Evolutionary conservation across 345 rosid genomes (phyloP).

Genomic region (Eucalyptus tenuipes): DNA sequence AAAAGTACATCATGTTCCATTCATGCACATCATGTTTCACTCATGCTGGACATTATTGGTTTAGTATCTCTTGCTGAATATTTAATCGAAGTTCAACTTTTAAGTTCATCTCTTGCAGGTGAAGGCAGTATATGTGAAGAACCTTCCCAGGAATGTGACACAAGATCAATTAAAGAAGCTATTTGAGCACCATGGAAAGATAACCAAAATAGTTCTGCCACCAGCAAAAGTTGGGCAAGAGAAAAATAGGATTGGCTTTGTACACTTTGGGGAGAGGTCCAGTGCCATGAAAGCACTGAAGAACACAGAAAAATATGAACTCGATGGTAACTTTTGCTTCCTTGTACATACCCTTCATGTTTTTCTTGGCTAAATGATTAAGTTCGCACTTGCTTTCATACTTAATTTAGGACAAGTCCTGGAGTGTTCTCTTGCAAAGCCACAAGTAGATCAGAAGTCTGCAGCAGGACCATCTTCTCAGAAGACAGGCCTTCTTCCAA

Average conservation of each 20-base stretch:
- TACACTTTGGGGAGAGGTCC: conserved; percentile 91
- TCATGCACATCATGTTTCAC: not conserved
- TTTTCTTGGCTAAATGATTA: not conserved
- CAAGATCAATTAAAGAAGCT: conserved; percentile 63
- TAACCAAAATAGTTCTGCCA: conserved; percentile 74
- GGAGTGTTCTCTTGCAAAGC: conserved; percentile 95
- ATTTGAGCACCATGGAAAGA: conserved; percentile 78
- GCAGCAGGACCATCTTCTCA: conserved; percentile 35
- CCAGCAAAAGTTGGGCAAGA: conserved; percentile 85
- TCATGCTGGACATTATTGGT: not conserved
- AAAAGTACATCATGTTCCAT: not conserved
- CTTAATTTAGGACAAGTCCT: conserved; percentile 51
- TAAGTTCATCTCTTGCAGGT: conserved; percentile 34
- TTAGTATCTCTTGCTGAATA: not conserved
- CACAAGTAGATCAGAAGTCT: conserved; percentile 74
- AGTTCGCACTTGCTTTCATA: not conserved
- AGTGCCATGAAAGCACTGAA: conserved; percentile 79
- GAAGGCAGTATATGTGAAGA: conserved; percentile 81
- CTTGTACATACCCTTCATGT: not conserved
- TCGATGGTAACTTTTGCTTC: conserved; percentile 46
- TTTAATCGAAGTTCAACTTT: not conserved
- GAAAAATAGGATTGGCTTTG: conserved; percentile 77
- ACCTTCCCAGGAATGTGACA: conserved; percentile 68
- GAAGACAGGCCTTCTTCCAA: conserved; percentile 51
- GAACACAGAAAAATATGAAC: conserved; percentile 80